Base-by-base conservation (phyloP, 139 green algal genomes). In the Picochlorum costavermella region DNA sequence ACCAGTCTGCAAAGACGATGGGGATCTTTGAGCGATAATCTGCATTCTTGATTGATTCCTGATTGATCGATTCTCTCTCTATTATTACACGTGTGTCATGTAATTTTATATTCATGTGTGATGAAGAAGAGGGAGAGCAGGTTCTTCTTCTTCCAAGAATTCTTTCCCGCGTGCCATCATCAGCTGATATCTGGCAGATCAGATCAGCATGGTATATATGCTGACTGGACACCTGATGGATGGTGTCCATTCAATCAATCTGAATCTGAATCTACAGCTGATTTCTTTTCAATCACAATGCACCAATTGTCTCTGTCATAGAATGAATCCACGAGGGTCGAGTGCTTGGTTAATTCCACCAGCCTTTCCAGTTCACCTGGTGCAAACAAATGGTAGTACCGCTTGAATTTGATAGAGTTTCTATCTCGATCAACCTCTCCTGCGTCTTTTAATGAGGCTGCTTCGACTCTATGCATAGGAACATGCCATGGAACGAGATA, bases 401-500 rank as follows among this genome's bases (percentile, higher is more conserved):
- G 76, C 65, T 95, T 80, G 71, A 90, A 95, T 61, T 96, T 84
- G 0, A 97, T 76, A 0, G 83, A 70, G 9, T 75, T 61, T 71
- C 97, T 97, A 12, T 56, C 29, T 1, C 63, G 17, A 59, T 98
- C 82, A 20, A 95, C 31, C 23, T 37, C 36, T 10, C 30, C 43
- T 5, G 12, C 13, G 44, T 26, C n/a, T 4, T 29, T 62, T 14
- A 9, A 57, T 65, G 6, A 72, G 69, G 68, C 60, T 3, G 76
- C 75, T 46, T 90, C 88, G 1, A 78, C 74, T 26, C 86, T 77
- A 72, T 97, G 88, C 40, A 94, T 87, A 1, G 92, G 91, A 56
- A 98, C 36, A 74, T 98, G 88, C 92, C 92, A 98, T 2, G 92
- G 92, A 30, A 98, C 92, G 65, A 98, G 85, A 75, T 90, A 98